A percentile compares a stretch with the other conserved stretches of the same genome.
Conservation (phyloP, 306 rosid species). For the Rosa persica region DNA sequence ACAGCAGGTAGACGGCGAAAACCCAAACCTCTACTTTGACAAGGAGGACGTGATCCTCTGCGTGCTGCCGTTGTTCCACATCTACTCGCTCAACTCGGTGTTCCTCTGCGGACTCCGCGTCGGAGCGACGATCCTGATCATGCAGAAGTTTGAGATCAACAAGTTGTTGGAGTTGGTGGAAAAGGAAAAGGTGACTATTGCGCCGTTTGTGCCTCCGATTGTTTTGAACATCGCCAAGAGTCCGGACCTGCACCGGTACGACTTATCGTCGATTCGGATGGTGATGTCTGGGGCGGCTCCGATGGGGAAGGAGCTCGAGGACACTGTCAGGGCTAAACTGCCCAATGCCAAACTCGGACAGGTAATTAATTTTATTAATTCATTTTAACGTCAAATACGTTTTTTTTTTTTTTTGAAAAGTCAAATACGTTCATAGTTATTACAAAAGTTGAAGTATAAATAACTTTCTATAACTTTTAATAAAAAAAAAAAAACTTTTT, state of each 20-base stretch:
- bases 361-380: constrained; percentile 33
- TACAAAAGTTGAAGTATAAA: not conserved
- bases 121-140: constrained; percentile 64
- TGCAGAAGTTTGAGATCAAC: constrained; percentile 58
- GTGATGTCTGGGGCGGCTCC: constrained; percentile 84
- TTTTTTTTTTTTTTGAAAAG: too few species aligned
- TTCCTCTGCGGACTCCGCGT: constrained; percentile 60
- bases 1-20: constrained; percentile 74
- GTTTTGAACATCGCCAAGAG: constrained; percentile 60
- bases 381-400: not conserved
- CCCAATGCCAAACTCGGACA: constrained; percentile 68
- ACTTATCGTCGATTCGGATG: constrained; percentile 64
- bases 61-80: constrained; percentile 77
- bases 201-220: constrained; percentile 78
- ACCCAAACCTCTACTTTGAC: constrained; percentile 53
- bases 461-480: not conserved
- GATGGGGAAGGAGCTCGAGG: constrained; percentile 63
- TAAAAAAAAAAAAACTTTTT: too few species aligned
- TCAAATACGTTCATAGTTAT: not conserved
- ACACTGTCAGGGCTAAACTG: constrained; percentile 53
- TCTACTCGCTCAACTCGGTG: constrained; percentile 70
- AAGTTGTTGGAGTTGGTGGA: constrained; percentile 43
- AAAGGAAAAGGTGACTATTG: constrained; percentile 55
- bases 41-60: constrained; percentile 67
- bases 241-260: constrained; percentile 38